These are phyloP conservation scores for Ganoderma lingzhi DNA, from an alignment of 1,284 basidiomycete species.

Conservation along the genomic window DNA sequence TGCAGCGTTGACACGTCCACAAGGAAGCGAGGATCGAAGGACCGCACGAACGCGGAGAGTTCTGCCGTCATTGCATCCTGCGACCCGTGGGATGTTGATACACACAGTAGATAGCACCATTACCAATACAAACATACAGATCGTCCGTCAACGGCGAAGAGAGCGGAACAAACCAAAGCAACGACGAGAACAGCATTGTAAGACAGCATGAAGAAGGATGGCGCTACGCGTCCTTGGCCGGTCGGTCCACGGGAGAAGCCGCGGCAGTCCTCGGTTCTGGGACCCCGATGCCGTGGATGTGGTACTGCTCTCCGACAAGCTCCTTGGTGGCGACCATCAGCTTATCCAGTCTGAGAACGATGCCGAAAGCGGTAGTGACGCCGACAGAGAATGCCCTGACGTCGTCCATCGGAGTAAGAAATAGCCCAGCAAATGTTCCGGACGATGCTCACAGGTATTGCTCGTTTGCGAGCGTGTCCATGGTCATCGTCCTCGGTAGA, in stretches of 20 bases:
- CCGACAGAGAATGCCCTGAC: conserved; percentile 78
- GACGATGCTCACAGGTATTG: conserved; percentile 66
- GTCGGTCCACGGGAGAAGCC: conserved; percentile 10
- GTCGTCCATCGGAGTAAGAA: not conserved
- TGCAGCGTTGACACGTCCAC: not conserved
- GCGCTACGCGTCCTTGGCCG: conserved; percentile 27
- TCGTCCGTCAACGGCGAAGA: not conserved
- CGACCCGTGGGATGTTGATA: not conserved
- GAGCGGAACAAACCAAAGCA: not conserved
- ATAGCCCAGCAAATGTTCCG: conserved; percentile 2
- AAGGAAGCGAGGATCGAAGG: not conserved
- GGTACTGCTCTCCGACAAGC: conserved; percentile 83
- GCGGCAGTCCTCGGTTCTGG: conserved; percentile 24
- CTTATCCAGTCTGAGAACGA: conserved; percentile 72
- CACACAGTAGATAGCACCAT: not conserved
- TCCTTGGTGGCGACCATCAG: conserved; percentile 83
- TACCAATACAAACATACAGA: not conserved
- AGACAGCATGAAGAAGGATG: not conserved
- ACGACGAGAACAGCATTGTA: not conserved
- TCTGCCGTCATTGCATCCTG: not conserved
- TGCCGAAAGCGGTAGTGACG: conserved; percentile 71
- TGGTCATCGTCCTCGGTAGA: conserved; percentile 66
- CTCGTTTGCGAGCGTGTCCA: conserved; percentile 72
- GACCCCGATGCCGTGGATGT: conserved; percentile 73
- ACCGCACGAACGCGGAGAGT: not conserved